These are phyloP conservation scores for Asclepias syriaca DNA, from an alignment of 257 asterid genomes.

Conservation along the genomic window DNA sequence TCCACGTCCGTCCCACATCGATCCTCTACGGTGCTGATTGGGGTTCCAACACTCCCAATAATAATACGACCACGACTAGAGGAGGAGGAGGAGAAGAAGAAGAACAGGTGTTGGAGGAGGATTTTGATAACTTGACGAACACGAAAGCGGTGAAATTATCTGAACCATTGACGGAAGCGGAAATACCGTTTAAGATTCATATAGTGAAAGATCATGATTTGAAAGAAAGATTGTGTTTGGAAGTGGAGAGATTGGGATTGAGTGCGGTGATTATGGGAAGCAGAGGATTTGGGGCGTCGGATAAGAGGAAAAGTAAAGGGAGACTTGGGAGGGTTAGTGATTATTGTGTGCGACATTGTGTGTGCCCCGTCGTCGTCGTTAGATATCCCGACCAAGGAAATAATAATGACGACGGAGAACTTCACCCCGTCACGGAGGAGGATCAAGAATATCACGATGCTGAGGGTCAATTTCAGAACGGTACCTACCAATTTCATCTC, in stretches of 20 bases:
- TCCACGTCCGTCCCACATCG: slow-evolving; percentile 45
- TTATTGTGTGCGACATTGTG: slow-evolving; percentile 53
- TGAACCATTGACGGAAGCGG: slow-evolving; percentile 38
- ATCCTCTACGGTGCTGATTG: slow-evolving; percentile 53
- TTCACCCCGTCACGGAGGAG: slow-evolving; percentile 28
- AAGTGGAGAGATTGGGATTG: slow-evolving; percentile 50
- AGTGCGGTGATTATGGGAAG: slow-evolving; percentile 54
- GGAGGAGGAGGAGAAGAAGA: neutral
- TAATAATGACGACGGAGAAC: slow-evolving; percentile 14
- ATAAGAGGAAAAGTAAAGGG: slow-evolving; percentile 22
- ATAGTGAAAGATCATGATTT: slow-evolving; percentile 53
- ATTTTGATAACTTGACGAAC: slow-evolving; percentile 31
- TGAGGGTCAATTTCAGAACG: slow-evolving; percentile 20
- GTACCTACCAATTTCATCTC: neutral
- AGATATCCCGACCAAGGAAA: slow-evolving; percentile 28
- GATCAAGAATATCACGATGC: slow-evolving; percentile 32
- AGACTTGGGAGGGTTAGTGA: slow-evolving; percentile 65
- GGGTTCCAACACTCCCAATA: slow-evolving; percentile 32
- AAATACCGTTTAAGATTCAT: slow-evolving; percentile 43
- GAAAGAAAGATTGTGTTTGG: slow-evolving; percentile 54
- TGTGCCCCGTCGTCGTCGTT: slow-evolving; percentile 54
- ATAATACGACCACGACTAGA: neutral
- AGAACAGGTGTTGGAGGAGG: slow-evolving; percentile 19
- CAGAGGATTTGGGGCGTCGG: slow-evolving; percentile 38
- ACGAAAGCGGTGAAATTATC: slow-evolving; percentile 28